A percentile compares a stretch with the other conserved stretches of the same genome.
Evolutionary conservation across 108 stramenopile species (phyloP).

Genomic region (Nannochloropsis gaditana): DNA sequence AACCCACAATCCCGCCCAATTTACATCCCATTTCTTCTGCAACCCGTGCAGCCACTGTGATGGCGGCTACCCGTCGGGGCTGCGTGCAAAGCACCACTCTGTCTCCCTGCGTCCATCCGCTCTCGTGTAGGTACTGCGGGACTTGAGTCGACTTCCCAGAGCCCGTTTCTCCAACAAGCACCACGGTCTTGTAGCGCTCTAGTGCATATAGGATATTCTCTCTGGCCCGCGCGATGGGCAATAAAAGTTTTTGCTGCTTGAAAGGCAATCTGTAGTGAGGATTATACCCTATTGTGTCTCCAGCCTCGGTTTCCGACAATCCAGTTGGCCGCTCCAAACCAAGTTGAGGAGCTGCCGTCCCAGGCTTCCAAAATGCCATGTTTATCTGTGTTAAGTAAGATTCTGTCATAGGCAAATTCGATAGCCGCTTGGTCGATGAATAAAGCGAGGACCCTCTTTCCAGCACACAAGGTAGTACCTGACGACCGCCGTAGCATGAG

Average conservation of each 20-base stretch:
- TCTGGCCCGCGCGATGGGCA: conserved; percentile 37
- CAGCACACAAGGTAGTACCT: too few relatives aligned
- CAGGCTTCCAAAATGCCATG: conserved; percentile 44
- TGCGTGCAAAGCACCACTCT: conserved; percentile 51
- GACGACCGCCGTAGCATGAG: too few relatives aligned
- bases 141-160: conserved; percentile 86
- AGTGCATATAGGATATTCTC: conserved; percentile 34
- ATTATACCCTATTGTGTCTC: conserved; percentile 23
- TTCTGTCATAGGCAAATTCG: too few relatives aligned
- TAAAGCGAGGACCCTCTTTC: too few relatives aligned
- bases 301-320: conserved; percentile 13
- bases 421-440: too few relatives aligned
- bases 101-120: conserved; percentile 50
- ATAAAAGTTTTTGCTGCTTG: conserved; percentile 24
- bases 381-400: neutral
- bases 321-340: conserved; percentile 26
- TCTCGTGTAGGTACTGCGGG: conserved; percentile 52
- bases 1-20: conserved; percentile 51
- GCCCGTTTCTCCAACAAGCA: conserved; percentile 91
- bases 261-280: conserved; percentile 29
- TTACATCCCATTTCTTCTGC: conserved; percentile 50
- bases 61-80: conserved; percentile 50
- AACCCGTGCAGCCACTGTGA: conserved; percentile 51
- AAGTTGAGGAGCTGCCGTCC: conserved; percentile 24
- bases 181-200: conserved; percentile 58